phyloP scores from a whole-genome alignment of 257 asterid genomes.

The Solanum gandarillasii region DNA sequence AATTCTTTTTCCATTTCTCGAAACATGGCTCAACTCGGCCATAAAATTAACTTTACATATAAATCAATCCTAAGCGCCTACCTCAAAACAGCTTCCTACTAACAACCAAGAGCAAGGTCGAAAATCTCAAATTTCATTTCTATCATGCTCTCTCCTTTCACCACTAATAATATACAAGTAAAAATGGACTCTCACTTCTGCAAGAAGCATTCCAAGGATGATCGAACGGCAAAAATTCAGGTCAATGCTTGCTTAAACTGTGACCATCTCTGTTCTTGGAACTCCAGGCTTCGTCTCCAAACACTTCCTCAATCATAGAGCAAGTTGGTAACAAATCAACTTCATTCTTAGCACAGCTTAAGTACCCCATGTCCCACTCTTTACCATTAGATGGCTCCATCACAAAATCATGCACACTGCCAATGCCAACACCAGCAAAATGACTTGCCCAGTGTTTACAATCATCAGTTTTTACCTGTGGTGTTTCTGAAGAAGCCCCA shows the following conservation, averaged over 20 bases:
- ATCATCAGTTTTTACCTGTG: conserved; percentile 4
- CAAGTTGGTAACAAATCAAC: conserved; percentile 32
- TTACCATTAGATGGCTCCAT: conserved; percentile 18
- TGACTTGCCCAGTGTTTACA: conserved; percentile 8
- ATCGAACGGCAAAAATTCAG: background rate
- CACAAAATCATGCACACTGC: background rate
- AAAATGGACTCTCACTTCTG: background rate
- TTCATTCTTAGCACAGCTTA: conserved; percentile 14
- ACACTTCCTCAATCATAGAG: conserved; percentile 41
- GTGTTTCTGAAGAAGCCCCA: background rate
- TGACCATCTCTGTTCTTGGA: conserved; percentile 13
- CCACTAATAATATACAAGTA: background rate
- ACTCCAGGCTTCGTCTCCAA: conserved; percentile 31
- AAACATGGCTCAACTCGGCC: background rate
- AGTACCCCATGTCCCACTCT: conserved; percentile 28
- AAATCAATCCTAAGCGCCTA: background rate
- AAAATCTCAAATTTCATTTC: background rate
- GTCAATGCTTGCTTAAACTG: background rate
- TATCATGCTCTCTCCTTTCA: background rate
- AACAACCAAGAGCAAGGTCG: background rate
- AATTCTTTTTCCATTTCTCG: background rate
- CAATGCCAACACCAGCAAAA: conserved; percentile 4
- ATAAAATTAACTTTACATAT: background rate
- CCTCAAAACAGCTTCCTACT: background rate
- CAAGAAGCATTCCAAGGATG: background rate